Base-by-base conservation (phyloP, 2,329 filamentous ascomycete genomes). In the Raffaelea arxii region DNA sequence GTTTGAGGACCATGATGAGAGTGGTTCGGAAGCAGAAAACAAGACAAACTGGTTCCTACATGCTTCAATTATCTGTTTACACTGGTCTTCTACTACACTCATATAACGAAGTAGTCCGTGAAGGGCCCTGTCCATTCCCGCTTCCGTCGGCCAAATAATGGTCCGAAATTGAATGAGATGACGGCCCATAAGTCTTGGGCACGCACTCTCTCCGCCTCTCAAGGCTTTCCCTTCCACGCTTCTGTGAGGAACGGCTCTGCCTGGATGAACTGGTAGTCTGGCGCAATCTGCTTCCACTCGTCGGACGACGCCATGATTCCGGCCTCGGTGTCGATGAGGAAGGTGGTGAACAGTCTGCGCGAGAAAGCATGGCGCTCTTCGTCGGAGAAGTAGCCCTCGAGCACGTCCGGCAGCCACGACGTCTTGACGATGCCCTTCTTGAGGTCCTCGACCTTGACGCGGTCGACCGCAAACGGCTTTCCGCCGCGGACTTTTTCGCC, bases 361-460 rank as follows among this genome's bases (percentile, higher is more conserved):
- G 63, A 55, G 19, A 68, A 58, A 2, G 46, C 52, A 25, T 58
- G 56, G 2, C 58, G 54, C 21, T 64, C 42, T 1, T 69, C 66
- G 1, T 55, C 53, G 1, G 62, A 51, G 21, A 73, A 54, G 4
- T 58, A 49, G 4, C 36, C 45, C 38, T 65, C 18, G 6, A n/a
- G 64, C 1, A 36, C 49, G 12, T 59, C 53, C 52, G 51, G 21
- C 30, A 68, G 54, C 72, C 72, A 75, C 4, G 62, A 64, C 0
- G 65, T 58, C n/a, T 63, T 62, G 2, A 68, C 49, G 10, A 49
- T 48, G 4, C 70, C 72, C 3, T 58, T 63, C 54, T 69, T 58
- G 5, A 78, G 65, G 53, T 79, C 73, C 45, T 67, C 62, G 1
- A 63, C 43, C 36, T 62, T 64, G 1, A 78, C 59, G n/a, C 62